These are phyloP conservation scores for Arachnopeziza araneosa DNA, from an alignment of 2,329 filamentous ascomycete species.

Conservation along the genomic window DNA sequence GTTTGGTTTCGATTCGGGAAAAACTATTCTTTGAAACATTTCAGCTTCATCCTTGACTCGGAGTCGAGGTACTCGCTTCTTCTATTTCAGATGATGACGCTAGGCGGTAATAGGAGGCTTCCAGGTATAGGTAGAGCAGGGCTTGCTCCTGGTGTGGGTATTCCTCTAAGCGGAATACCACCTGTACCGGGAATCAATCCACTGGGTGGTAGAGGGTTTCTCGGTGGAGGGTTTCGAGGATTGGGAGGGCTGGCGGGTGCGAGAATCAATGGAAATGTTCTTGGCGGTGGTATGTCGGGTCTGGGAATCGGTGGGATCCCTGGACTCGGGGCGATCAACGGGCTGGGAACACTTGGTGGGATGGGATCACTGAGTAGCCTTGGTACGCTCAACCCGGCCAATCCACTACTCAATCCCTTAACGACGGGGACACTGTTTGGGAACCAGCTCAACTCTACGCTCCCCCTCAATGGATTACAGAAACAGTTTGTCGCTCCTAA, in stretches of 20 bases:
- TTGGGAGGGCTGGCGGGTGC: background rate
- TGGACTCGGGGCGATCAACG: background rate
- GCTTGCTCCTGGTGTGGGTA: background rate
- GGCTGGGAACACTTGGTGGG: background rate
- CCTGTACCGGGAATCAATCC: background rate
- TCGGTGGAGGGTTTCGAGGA: background rate
- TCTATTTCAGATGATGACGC: background rate
- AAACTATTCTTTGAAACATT: background rate
- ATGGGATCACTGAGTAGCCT: background rate
- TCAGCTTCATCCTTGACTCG: background rate
- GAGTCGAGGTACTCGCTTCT: background rate
- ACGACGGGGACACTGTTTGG: background rate
- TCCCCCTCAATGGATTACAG: background rate
- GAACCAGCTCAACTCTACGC: background rate
- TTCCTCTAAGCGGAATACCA: background rate
- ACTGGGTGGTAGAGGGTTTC: background rate
- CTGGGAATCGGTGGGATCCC: background rate
- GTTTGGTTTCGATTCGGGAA: background rate
- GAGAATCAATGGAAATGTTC: background rate
- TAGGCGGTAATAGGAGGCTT: background rate
- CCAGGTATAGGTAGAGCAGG: background rate
- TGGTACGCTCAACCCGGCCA: background rate
- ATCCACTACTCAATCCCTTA: background rate
- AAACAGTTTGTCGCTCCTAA: background rate
- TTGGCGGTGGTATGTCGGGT: background rate